These are phyloP conservation scores for Lyophyllum shimeji DNA, from an alignment of 768 basidiomycete genomes.

Conservation along the genomic window DNA sequence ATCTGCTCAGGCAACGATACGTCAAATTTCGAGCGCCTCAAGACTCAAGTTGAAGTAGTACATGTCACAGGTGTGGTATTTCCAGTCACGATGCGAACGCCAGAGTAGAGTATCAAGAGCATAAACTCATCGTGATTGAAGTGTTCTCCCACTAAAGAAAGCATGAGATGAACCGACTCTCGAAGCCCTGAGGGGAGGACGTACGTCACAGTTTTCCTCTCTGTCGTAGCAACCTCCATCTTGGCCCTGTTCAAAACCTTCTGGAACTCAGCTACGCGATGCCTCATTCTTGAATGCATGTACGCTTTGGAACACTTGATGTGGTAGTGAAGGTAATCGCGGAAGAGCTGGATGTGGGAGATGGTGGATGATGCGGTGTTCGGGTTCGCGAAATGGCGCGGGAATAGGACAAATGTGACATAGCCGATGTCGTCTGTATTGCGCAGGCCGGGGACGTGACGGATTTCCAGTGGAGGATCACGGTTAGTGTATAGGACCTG, in stretches of 20 bases:
- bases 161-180: neutral
- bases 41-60: too few relatives aligned
- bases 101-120: neutral
- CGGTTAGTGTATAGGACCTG: constrained; percentile 95
- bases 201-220: constrained; percentile 90
- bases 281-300: constrained; percentile 97
- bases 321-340: constrained; percentile 99
- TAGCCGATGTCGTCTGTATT: constrained; percentile 90
- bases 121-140: constrained; percentile 47
- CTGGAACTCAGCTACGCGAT: constrained; percentile 93
- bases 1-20: too few relatives aligned
- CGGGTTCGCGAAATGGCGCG: constrained; percentile 86
- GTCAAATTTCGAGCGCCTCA: too few relatives aligned
- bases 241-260: constrained; percentile 96
- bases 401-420: constrained; percentile 97
- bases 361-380: constrained; percentile 74
- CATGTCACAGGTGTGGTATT: neutral
- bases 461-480: constrained; percentile 95
- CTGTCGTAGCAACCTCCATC: constrained; percentile 78
- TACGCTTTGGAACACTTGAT: constrained; percentile 99
- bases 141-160: constrained; percentile 49
- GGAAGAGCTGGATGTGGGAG: constrained; percentile 94
- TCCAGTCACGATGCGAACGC: neutral
- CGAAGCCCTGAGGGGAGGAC: constrained; percentile 21
- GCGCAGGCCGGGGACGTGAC: constrained; percentile 79